A percentile compares a stretch with the other conserved stretches of the same genome.
These are phyloP conservation scores for Fomes fomentarius DNA, from an alignment of 1,284 basidiomycete species.

Conservation along the genomic window DNA sequence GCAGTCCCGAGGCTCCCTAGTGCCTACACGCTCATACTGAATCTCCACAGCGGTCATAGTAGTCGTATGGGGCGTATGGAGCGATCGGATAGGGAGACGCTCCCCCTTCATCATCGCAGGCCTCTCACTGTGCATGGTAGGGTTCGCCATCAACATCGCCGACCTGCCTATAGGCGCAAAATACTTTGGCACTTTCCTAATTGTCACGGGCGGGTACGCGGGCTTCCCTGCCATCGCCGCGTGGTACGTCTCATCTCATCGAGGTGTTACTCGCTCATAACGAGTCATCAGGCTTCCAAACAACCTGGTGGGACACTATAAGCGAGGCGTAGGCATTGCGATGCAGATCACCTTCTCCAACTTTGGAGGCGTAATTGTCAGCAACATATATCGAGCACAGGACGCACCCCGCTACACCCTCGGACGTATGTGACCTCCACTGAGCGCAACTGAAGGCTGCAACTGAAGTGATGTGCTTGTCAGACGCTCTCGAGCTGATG, in stretches of 20 bases:
- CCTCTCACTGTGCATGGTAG: slow-evolving; percentile 53
- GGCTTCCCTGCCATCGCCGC: slow-evolving; percentile 62
- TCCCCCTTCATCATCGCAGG: slow-evolving; percentile 60
- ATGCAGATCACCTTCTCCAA: slow-evolving; percentile 57
- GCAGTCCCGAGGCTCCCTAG: background rate
- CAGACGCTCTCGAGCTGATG: slow-evolving; percentile 67
- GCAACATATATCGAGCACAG: slow-evolving; percentile 60
- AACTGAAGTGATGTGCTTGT: too few relatives aligned
- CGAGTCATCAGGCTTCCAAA: background rate
- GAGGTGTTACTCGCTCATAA: background rate
- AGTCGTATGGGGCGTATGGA: slow-evolving; percentile 52
- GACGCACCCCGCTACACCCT: slow-evolving; percentile 49
- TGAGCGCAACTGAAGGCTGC: background rate
- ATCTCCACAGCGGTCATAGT: slow-evolving; percentile 58
- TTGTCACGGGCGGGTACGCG: slow-evolving; percentile 59
- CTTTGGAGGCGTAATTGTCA: slow-evolving; percentile 55
- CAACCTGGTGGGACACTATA: background rate
- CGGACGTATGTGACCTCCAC: background rate
- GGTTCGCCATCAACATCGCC: slow-evolving; percentile 67
- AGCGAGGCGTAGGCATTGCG: background rate
- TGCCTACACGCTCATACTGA: too few relatives aligned
- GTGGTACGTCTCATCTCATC: slow-evolving; percentile 40
- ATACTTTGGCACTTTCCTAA: slow-evolving; percentile 68
- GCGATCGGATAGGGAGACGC: slow-evolving; percentile 58
- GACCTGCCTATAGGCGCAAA: slow-evolving; percentile 50